A percentile compares a stretch with the other conserved stretches of the same genome.
These are phyloP conservation scores for Cicer arietinum DNA, from an alignment of 306 rosid species.

Conservation along the genomic window DNA sequence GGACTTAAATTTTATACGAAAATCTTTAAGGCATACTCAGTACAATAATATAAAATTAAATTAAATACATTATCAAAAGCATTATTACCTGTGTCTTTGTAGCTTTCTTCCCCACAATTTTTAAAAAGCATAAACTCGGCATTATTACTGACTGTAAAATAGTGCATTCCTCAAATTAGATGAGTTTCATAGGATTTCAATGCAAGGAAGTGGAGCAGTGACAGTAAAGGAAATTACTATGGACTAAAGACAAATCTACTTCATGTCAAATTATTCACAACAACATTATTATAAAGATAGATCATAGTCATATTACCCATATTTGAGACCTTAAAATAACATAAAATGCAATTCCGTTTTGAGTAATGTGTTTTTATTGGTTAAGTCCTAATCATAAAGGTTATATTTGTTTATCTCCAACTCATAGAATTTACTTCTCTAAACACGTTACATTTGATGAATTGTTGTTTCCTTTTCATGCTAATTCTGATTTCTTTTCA, in stretches of 20 bases:
- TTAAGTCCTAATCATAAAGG: too few species aligned
- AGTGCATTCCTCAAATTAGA: slow-evolving; percentile 23
- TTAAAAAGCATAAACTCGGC: slow-evolving; percentile 76
- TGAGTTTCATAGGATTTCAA: slow-evolving; percentile 32
- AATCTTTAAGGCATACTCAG: neutral
- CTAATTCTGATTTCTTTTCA: too few species aligned
- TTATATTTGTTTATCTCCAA: too few species aligned
- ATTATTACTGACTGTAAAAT: slow-evolving; percentile 69
- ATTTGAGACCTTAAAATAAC: too few species aligned
- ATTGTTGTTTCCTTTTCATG: too few species aligned
- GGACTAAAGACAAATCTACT: neutral
- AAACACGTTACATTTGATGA: too few species aligned
- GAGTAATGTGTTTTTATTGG: too few species aligned
- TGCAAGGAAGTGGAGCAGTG: neutral
- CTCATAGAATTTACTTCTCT: too few species aligned
- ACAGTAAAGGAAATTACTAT: slow-evolving; percentile 10
- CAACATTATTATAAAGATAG: neutral
- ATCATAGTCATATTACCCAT: neutral
- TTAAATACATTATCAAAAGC: slow-evolving; percentile 13
- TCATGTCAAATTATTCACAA: slow-evolving; percentile 3
- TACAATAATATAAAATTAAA: neutral
- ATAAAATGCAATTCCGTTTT: too few species aligned
- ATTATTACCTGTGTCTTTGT: slow-evolving; percentile 59
- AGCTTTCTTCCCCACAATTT: slow-evolving; percentile 69
- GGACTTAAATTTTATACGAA: neutral